Evolutionary conservation across 208 protist species (phyloP).

Genomic region (Cochliopodium minus): DNA sequence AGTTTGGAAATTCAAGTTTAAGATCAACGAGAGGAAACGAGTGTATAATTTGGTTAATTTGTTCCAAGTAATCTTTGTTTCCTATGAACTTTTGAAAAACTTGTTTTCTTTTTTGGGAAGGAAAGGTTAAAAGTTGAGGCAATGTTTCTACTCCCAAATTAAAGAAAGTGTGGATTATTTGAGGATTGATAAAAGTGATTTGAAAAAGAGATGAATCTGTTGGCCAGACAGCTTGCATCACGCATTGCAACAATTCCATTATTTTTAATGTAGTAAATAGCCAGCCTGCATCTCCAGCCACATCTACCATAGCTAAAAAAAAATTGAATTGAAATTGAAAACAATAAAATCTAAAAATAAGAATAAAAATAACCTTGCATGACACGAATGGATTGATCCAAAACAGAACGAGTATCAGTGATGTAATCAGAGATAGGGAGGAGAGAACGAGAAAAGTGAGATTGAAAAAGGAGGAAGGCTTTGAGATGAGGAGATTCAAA

Average conservation of each 20-base stretch:
- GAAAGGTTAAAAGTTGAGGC: background rate
- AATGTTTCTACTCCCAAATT: background rate
- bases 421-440: conserved; percentile 92
- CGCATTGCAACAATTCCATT: conserved; percentile 78
- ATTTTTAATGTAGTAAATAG: conserved; percentile 53
- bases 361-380: conserved; percentile 30
- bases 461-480: conserved; percentile 86
- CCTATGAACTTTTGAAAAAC: conserved; percentile 35
- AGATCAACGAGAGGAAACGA: background rate
- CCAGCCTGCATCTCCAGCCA: conserved; percentile 73
- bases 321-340: background rate
- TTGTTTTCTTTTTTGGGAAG: background rate
- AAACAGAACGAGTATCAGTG: conserved; percentile 85
- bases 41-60: conserved; percentile 15
- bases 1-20: background rate
- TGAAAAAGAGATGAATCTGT: conserved; percentile 53
- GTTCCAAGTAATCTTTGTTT: conserved; percentile 46
- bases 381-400: conserved; percentile 90
- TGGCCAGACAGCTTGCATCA: conserved; percentile 74
- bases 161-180: background rate
- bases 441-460: conserved; percentile 66
- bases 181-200: conserved; percentile 27
- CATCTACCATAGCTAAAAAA: conserved; percentile 71
- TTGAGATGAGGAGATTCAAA: conserved; percentile 81
- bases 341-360: background rate